Conservation (phyloP, 768 basidiomycete genomes). For the Sarcodon sp. region DNA sequence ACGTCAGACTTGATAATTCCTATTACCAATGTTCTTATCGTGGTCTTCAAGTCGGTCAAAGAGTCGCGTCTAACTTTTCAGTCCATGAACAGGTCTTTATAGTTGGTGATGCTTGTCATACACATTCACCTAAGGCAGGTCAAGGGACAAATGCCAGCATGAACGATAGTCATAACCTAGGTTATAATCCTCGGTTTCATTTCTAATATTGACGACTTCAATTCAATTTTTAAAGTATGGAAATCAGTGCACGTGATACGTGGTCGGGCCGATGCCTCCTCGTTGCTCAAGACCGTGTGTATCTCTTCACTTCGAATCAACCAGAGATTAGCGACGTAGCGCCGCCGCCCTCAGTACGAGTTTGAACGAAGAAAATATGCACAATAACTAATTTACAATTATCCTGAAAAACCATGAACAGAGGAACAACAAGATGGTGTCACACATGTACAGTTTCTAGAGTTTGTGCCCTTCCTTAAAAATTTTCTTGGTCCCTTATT, state of each 20-base stretch:
- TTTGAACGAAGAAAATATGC: conserved; percentile 40
- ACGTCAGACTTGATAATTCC: conserved; percentile 5
- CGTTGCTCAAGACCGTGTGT: conserved; percentile 32
- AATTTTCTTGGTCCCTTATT: too few relatives aligned
- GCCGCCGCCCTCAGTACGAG: conserved; percentile 26
- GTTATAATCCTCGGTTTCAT: conserved; percentile 8
- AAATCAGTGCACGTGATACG: conserved; percentile 37
- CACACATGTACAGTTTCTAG: conserved; percentile 34
- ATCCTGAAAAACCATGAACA: conserved; percentile 37
- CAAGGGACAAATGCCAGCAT: conserved; percentile 44
- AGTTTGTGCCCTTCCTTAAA: conserved; percentile 13
- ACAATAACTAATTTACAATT: conserved; percentile 39
- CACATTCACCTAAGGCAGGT: conserved; percentile 30
- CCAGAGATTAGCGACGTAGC: background rate
- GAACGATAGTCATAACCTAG: conserved; percentile 40
- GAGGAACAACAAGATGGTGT: conserved; percentile 27
- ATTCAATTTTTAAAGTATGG: conserved; percentile 23
- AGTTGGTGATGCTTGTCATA: conserved; percentile 41
- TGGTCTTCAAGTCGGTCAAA: conserved; percentile 31
- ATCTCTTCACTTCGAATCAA: background rate
- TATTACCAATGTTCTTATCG: background rate
- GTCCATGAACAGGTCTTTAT: conserved; percentile 37
- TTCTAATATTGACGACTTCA: background rate
- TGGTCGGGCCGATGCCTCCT: conserved; percentile 30
- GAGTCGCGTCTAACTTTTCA: conserved; percentile 37